phyloP scores from a whole-genome alignment of 129 eudicot genomes.

The sunflower (Helianthus annuus) region DNA sequence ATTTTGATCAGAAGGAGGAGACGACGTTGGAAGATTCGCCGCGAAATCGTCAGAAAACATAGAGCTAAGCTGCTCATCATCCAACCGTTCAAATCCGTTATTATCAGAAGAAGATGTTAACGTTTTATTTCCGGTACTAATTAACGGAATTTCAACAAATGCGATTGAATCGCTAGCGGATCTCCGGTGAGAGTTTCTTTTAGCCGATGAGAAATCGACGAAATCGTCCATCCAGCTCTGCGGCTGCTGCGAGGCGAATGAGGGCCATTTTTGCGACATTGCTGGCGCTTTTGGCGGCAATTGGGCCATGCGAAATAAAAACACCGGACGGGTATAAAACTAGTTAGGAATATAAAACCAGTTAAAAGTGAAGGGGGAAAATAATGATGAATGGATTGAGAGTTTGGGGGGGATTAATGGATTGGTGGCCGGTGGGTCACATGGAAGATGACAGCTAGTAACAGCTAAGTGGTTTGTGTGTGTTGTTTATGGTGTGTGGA shows the following conservation, averaged over 20 bases:
- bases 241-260: constrained; percentile 47
- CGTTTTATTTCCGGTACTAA: neutral
- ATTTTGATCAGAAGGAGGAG: constrained; percentile 53
- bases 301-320: constrained; percentile 52
- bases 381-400: neutral
- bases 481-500: neutral
- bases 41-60: constrained; percentile 70
- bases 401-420: constrained; percentile 3
- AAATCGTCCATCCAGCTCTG: constrained; percentile 74
- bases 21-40: constrained; percentile 26
- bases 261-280: constrained; percentile 72
- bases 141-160: constrained; percentile 52
- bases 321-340: neutral
- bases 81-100: constrained; percentile 68
- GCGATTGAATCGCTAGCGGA: constrained; percentile 78
- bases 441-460: constrained; percentile 41
- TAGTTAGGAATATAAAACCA: neutral
- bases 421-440: constrained; percentile 41
- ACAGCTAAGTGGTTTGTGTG: constrained; percentile 18
- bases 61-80: constrained; percentile 72
- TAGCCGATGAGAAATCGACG: constrained; percentile 61
- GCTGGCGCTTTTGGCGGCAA: constrained; percentile 72
- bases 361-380: neutral
- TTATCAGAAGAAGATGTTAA: constrained; percentile 9
- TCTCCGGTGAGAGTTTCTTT: constrained; percentile 65